Percentiles rank a stretch among this genome's conserved stretches.
Conservation (phyloP, 805 yeast genomes). For the Suhomyces sp. region DNA sequence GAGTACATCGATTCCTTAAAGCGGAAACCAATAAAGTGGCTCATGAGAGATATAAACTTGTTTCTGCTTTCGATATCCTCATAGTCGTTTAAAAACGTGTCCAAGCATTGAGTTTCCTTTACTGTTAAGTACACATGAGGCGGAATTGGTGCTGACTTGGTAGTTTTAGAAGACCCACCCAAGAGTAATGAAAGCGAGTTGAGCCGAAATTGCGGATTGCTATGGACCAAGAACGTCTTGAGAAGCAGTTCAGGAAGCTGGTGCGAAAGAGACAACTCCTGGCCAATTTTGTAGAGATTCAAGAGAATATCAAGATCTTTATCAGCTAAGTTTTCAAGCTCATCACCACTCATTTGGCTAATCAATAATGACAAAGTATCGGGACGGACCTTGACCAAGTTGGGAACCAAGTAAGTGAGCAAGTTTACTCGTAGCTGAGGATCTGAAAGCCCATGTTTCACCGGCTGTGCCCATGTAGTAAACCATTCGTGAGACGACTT, state of each 20-base stretch:
- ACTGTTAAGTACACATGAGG: constrained; percentile 44
- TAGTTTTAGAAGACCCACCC: constrained; percentile 47
- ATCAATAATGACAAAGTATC: constrained; percentile 41
- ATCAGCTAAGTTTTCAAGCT: constrained; percentile 40
- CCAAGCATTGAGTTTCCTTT: constrained; percentile 34
- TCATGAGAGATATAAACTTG: constrained; percentile 58
- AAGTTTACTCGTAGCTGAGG: constrained; percentile 43
- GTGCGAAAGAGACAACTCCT: constrained; percentile 40
- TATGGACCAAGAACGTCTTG: constrained; percentile 44
- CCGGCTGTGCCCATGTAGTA: constrained; percentile 46
- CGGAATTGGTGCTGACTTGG: constrained; percentile 51
- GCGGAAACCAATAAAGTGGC: constrained; percentile 56
- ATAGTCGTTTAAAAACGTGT: constrained; percentile 54
- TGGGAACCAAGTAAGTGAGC: constrained; percentile 60
- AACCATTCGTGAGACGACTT: constrained; percentile 43
- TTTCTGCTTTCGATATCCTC: constrained; percentile 66
- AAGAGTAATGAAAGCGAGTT: constrained; percentile 61
- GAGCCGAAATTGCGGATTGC: constrained; percentile 43
- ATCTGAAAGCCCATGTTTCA: constrained; percentile 33
- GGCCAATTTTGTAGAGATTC: constrained; percentile 50
- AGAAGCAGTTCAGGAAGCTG: constrained; percentile 16
- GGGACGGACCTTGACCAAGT: constrained; percentile 53
- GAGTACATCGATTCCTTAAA: constrained; percentile 68
- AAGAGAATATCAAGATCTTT: constrained; percentile 38
- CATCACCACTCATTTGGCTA: constrained; percentile 7